These are phyloP conservation scores for Firmiana major DNA, from an alignment of 345 rosid genomes.

Conservation along the genomic window DNA sequence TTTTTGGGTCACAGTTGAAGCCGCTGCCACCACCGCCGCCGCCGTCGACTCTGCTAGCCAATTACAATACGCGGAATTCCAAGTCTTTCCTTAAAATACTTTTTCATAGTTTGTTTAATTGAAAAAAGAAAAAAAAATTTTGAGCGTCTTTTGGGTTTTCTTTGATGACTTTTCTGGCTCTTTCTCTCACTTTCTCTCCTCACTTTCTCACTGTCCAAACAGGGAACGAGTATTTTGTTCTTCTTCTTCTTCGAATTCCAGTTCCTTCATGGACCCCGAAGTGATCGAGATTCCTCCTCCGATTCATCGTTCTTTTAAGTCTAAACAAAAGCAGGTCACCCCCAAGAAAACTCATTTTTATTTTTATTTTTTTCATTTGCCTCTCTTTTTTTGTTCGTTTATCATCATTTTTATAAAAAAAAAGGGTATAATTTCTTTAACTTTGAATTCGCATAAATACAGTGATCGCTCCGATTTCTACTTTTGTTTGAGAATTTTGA, in stretches of 20 bases:
- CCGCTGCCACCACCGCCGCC: constrained; percentile 20
- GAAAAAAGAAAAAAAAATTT: not conserved
- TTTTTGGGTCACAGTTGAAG: no score
- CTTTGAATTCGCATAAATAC: not conserved
- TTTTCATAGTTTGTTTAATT: not conserved
- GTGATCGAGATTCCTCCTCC: constrained; percentile 64
- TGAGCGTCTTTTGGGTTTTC: not conserved
- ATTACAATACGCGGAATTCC: constrained; percentile 16
- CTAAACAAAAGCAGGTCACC: constrained; percentile 48
- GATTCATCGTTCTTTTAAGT: constrained; percentile 30
- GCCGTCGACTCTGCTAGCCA: not conserved
- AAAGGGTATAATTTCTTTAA: not conserved
- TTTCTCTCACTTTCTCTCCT: not conserved
- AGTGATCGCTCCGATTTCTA: not conserved
- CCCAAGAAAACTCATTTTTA: not conserved
- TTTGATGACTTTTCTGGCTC: not conserved
- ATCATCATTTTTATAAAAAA: not conserved
- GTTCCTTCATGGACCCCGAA: constrained; percentile 57
- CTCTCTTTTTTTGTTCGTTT: not conserved
- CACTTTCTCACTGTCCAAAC: constrained; percentile 26
- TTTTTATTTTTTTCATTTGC: not conserved
- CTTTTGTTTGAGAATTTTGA: constrained; percentile 1
- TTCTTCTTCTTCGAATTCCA: constrained; percentile 1
- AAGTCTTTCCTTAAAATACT: constrained; percentile 13
- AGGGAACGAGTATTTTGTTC: constrained; percentile 26